Evolutionary conservation across 768 basidiomycete species (phyloP).

Genomic region (Baorangia bicolor): DNA sequence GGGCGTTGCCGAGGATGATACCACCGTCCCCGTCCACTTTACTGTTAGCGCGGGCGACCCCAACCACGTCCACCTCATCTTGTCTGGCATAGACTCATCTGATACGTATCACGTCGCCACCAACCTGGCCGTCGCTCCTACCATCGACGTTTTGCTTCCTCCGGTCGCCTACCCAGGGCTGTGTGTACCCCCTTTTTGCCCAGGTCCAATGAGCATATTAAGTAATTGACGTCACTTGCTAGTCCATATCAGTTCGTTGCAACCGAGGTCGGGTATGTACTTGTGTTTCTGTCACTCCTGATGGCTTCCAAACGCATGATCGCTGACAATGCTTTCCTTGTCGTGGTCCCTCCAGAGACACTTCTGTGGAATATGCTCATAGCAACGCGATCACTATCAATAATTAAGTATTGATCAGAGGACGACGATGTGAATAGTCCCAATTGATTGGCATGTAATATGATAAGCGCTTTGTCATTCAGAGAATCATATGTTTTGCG

Average conservation of each 20-base stretch:
- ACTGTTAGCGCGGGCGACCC: too few relatives aligned
- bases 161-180: accelerated
- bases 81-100: too few relatives aligned
- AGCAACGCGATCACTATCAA: too few relatives aligned
- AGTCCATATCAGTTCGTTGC: background rate
- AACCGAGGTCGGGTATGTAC: background rate
- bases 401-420: background rate
- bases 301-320: background rate
- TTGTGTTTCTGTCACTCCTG: background rate
- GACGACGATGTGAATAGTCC: background rate
- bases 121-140: too few relatives aligned
- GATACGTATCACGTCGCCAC: too few relatives aligned
- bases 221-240: background rate
- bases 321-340: background rate
- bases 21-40: too few relatives aligned
- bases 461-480: too few relatives aligned
- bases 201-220: background rate
- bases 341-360: too few relatives aligned
- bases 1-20: too few relatives aligned
- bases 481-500: background rate
- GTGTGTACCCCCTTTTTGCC: background rate
- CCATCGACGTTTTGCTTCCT: accelerated
- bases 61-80: too few relatives aligned
- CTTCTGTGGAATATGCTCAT: too few relatives aligned
- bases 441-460: too few relatives aligned